Base-by-base conservation (phyloP, 768 basidiomycete species). In the Leccinum ochraceum region DNA sequence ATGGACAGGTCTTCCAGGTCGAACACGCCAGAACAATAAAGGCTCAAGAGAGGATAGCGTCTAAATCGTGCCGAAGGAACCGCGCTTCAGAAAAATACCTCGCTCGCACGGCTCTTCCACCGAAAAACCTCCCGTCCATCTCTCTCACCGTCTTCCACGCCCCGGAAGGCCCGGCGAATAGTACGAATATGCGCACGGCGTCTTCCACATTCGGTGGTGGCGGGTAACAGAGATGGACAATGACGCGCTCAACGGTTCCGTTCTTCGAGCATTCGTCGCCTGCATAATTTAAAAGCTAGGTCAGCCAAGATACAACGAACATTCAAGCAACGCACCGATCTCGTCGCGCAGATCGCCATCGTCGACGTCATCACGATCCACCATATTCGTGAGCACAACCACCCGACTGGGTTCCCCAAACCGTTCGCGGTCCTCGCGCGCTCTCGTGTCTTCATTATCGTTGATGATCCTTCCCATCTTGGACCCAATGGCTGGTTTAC, bases 81-180 rank as follows among this genome's bases (percentile, higher is more conserved):
- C 74, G 69, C 26, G 59, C 60, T 69, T 94, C 92, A 0, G 88
- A 78, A 69, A 88, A 95, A 71, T 95, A 95, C 66, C 89, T 79
- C 46, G 94, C 94, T 49, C 89, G 80, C 32, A 96, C 91, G 16
- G 83, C 82, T 64, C 89, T 81, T 10, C 96, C 96, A 13, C 91
- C 95, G 69, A 98, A 98, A 71, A 84, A 96, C 30, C 95, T 81
- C 22, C 94, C 96, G 67, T 98, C 94, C 56, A 98, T 80, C 72
- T 96, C 94, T 53, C 94, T 85, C 3, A 95, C 92, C 0, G 94
- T 95, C 75, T 94, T 93, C 95, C 95, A 98, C 6, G 95, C 96
- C 11, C 94, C 96, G 0, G 84, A 95, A 5, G 92, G 92, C 1
- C 95, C 96, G 0, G 87, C 86, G 68, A 96, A 98, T 56, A 91